Percentiles rank a stretch among this genome's conserved stretches.
These are phyloP conservation scores for Pisolithus tinctorius DNA, from an alignment of 768 basidiomycete genomes.

Conservation along the genomic window DNA sequence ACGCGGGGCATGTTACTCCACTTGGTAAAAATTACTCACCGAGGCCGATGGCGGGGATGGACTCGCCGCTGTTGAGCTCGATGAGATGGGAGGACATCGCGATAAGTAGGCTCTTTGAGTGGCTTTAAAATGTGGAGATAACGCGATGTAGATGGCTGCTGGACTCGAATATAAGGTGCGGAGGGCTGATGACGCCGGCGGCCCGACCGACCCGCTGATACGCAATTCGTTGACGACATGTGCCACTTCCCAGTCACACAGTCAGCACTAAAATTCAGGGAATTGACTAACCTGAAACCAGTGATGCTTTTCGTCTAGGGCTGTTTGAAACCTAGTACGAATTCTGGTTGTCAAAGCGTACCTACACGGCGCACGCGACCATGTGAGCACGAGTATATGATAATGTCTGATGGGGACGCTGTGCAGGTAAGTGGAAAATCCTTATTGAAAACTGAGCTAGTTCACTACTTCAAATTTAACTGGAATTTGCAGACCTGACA, in stretches of 20 bases:
- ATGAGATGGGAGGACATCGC: conserved; percentile 38
- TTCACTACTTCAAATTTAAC: no score
- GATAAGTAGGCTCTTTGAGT: background rate
- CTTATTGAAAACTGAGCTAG: no score
- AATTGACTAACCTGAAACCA: background rate
- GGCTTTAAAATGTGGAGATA: background rate
- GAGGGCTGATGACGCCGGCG: background rate
- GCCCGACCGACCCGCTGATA: background rate
- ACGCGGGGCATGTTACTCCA: background rate
- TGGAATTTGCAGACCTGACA: no score
- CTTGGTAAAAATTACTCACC: conserved; percentile 36
- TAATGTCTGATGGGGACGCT: background rate
- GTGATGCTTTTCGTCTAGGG: background rate
- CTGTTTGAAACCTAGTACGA: background rate
- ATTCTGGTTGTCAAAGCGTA: conserved; percentile 27
- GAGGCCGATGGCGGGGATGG: conserved; percentile 53
- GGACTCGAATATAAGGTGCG: background rate
- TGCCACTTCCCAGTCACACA: no score
- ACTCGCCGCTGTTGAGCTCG: conserved; percentile 54
- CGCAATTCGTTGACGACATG: background rate
- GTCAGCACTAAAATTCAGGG: no score
- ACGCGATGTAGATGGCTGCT: background rate
- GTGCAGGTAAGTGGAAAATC: background rate
- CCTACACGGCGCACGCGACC: no score
- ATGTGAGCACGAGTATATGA: conserved; percentile 47